Evolutionary conservation across 768 basidiomycete genomes (phyloP), one percentile per base, ranked within the genome.

Genomic region (Lactifluus hygrophoroides): DNA sequence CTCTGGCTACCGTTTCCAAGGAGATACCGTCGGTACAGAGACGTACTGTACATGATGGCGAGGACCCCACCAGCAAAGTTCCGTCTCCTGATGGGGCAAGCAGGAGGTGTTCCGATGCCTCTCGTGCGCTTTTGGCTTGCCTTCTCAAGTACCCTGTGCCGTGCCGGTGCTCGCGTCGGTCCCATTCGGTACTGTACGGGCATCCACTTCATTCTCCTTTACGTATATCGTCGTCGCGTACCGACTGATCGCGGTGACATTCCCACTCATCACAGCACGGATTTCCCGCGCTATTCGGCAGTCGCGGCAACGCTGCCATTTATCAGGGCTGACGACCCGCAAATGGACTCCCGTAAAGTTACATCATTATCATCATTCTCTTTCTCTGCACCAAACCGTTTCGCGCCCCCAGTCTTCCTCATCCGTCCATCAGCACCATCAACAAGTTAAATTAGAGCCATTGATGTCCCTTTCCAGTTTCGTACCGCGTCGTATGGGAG

Each of bases 61-160:
- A 77, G 3, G 66, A 70, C 42, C 76, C 84, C 0, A n/a, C 85
- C 86, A 0, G 84, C 86, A 0, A 88, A 91, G 70, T 73, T 76
- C 10, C 76, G 81, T 9, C 78, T 90, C 3, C 66, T 82, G 51
- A 82, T 85, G 75, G 87, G 83, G 6, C 76, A 86, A 70, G 70
- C 79, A 3, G 89, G 87, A n/a, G 87, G 75, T 1, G 68, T 89
- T 19, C 74, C 84, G 11, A 80, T 81, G 8, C 85, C 88, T 1
- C 62, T 86, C 43, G 76, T 76, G 17, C 71, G 83, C 1, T 80
- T 80, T 68, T 76, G 77, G 69, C 75, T 84, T 52, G 81, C 81
- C 3, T 81, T 80, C 61, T 81, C 80, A 1, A 78, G 75, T 81
- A 0, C 77, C 75, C 56, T 78, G 77, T 77, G 75, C 76, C 54